A percentile compares a stretch with the other conserved stretches of the same genome.
Evolutionary conservation across 495 filamentous ascomycete genomes (phyloP).

Genomic region (Talaromyces adpressus): DNA sequence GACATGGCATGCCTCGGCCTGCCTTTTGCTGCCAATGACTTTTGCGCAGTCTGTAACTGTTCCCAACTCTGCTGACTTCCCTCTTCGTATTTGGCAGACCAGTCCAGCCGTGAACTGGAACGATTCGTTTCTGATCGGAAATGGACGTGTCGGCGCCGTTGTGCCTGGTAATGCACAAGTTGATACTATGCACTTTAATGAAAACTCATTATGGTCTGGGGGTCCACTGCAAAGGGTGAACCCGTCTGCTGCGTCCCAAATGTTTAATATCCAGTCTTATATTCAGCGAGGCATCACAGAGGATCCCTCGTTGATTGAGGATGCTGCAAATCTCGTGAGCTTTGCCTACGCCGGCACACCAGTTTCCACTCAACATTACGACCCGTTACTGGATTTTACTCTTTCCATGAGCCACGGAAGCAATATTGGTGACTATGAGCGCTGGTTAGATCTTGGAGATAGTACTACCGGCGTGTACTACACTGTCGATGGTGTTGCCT

Average conservation of each 20-base stretch:
- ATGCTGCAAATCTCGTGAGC: neutral
- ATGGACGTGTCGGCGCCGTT: slow-evolving; percentile 36
- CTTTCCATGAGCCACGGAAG: slow-evolving; percentile 18
- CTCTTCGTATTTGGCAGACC: neutral
- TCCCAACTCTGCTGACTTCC: neutral
- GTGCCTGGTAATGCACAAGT: slow-evolving; percentile 30
- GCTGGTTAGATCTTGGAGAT: slow-evolving; percentile 30
- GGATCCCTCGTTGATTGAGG: neutral
- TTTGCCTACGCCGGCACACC: slow-evolving; percentile 17
- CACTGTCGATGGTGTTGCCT: slow-evolving; percentile 17
- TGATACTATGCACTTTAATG: slow-evolving; percentile 29
- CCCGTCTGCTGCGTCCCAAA: slow-evolving; percentile 11
- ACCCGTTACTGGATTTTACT: slow-evolving; percentile 30
- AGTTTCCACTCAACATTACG: slow-evolving; percentile 22
- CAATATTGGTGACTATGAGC: slow-evolving; percentile 17
- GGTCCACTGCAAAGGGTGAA: slow-evolving; percentile 28
- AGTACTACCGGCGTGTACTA: slow-evolving; percentile 25
- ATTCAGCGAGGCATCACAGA: neutral
- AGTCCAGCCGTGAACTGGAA: neutral
- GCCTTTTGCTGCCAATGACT: neutral
- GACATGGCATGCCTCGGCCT: neutral
- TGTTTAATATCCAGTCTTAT: neutral
- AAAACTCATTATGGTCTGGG: slow-evolving; percentile 42
- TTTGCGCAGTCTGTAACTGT: neutral
- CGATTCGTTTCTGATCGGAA: slow-evolving; percentile 24